These are phyloP conservation scores for Fusarium pseudoanthophilum DNA, from an alignment of 2,329 filamentous ascomycete genomes.

Conservation along the genomic window DNA sequence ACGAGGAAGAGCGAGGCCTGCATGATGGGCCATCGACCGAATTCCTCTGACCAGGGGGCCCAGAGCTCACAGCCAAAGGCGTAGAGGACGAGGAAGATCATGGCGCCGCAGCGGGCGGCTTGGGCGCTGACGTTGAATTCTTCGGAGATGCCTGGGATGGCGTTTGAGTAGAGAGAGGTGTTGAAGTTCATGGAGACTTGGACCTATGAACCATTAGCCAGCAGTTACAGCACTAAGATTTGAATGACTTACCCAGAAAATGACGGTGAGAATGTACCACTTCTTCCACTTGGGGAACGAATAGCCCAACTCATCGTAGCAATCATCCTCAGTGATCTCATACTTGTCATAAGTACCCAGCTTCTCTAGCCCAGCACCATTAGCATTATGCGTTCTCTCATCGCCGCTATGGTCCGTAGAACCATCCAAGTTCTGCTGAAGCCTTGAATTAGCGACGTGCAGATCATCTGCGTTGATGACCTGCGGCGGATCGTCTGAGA, in stretches of 20 bases:
- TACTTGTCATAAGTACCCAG: conserved; percentile 54
- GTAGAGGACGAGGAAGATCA: conserved; percentile 82
- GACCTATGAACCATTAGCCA: conserved; percentile 50
- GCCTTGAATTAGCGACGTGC: conserved; percentile 50
- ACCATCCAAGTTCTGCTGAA: conserved; percentile 44
- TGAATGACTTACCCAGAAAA: conserved; percentile 61
- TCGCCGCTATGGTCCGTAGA: conserved; percentile 30
- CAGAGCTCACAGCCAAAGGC: conserved; percentile 89
- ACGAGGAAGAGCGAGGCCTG: conserved; percentile 79
- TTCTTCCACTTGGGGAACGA: conserved; percentile 71
- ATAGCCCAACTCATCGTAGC: conserved; percentile 73
- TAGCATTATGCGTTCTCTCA: conserved; percentile 49
- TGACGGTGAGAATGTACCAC: conserved; percentile 78
- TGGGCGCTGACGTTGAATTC: conserved; percentile 76
- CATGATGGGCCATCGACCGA: conserved; percentile 80
- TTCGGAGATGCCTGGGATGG: conserved; percentile 70
- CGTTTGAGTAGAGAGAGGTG: conserved; percentile 78
- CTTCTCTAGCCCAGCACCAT: conserved; percentile 48
- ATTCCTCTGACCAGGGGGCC: conserved; percentile 88
- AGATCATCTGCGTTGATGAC: conserved; percentile 52
- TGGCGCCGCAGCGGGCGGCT: conserved; percentile 76
- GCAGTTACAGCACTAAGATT: too few species aligned
- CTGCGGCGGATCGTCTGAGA: conserved; percentile 52
- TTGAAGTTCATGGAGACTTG: conserved; percentile 85
- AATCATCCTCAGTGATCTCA: conserved; percentile 67